Evolutionary conservation across 768 basidiomycete species (phyloP).

Genomic region (Tephrocybe sp.): DNA sequence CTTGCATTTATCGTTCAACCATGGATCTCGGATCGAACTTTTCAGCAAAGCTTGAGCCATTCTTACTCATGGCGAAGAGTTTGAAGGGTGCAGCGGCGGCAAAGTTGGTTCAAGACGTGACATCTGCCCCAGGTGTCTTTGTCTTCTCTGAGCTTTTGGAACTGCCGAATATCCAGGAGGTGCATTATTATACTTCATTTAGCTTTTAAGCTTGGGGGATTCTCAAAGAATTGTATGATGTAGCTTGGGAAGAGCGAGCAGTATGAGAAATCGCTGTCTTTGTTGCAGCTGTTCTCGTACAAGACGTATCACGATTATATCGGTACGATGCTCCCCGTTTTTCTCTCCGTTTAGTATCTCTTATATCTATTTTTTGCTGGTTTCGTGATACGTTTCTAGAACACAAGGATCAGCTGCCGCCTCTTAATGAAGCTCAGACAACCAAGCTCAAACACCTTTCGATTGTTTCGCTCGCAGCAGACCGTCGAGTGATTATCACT

Average conservation of each 20-base stretch:
- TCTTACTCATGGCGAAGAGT: constrained; percentile 87
- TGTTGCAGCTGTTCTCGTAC: constrained; percentile 88
- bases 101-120: constrained; percentile 83
- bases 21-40: constrained; percentile 69
- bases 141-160: constrained; percentile 90
- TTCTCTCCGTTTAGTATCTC: too few relatives aligned
- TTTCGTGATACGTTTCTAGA: constrained; percentile 37
- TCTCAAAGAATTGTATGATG: background rate
- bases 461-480: constrained; percentile 77
- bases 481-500: constrained; percentile 60
- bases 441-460: constrained; percentile 92
- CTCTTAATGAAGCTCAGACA: constrained; percentile 68
- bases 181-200: constrained; percentile 27
- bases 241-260: constrained; percentile 72
- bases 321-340: constrained; percentile 40
- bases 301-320: constrained; percentile 83
- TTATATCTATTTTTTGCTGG: too few relatives aligned
- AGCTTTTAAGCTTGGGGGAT: background rate
- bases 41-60: constrained; percentile 78
- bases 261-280: constrained; percentile 53
- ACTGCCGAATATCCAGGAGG: constrained; percentile 81
- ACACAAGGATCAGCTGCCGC: constrained; percentile 62
- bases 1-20: background rate
- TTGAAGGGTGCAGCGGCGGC: constrained; percentile 91
- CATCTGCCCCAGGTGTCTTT: constrained; percentile 85